Percentiles rank a stretch among this genome's conserved stretches.
phyloP scores from a whole-genome alignment of 805 yeast genomes.

The Candida methanosorbosa region DNA sequence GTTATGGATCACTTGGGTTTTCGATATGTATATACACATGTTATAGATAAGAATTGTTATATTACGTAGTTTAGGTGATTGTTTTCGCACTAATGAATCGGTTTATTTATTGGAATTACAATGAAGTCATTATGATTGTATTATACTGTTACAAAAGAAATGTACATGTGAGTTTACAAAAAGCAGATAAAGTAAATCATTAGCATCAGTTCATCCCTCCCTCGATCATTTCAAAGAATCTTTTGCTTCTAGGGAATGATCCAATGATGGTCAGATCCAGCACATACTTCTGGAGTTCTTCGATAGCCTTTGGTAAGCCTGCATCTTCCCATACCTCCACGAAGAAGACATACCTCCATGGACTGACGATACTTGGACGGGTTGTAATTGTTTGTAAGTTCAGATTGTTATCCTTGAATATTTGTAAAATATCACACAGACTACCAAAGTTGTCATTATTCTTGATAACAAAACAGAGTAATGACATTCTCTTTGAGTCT shows the following conservation, averaged over 20 bases:
- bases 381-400: conserved; percentile 69
- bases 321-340: conserved; percentile 49
- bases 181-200: no score
- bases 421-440: conserved; percentile 52
- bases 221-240: conserved; percentile 19
- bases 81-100: no score
- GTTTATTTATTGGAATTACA: background rate
- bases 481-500: conserved; percentile 28
- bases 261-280: conserved; percentile 53
- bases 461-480: conserved; percentile 57
- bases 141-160: no score
- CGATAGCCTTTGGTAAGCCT: conserved; percentile 24
- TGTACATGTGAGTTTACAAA: no score
- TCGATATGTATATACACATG: no score
- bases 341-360: conserved; percentile 81
- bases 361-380: conserved; percentile 57
- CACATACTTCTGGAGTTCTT: conserved; percentile 35
- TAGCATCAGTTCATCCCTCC: no score
- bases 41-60: no score
- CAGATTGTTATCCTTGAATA: conserved; percentile 45
- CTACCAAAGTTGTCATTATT: conserved; percentile 66
- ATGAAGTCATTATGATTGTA: no score
- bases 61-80: no score
- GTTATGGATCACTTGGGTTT: background rate
- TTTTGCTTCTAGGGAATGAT: conserved; percentile 18